These are phyloP conservation scores for Cephaloascus albidus DNA, from an alignment of 805 yeast species.

Conservation along the genomic window DNA sequence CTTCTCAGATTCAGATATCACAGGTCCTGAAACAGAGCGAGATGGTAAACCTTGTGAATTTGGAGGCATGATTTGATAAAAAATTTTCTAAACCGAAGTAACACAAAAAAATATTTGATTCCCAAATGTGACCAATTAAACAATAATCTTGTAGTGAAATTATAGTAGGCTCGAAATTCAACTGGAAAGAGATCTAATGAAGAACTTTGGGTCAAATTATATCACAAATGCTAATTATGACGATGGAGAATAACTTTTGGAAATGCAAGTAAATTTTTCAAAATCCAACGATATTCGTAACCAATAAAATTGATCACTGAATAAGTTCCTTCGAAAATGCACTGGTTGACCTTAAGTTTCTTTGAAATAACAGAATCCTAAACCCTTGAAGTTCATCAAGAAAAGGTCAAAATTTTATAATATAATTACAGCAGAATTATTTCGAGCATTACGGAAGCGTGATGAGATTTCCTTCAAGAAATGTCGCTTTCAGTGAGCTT, in stretches of 20 bases:
- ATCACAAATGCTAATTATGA: background rate
- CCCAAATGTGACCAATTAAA: too few relatives aligned
- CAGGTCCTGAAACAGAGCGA: conserved; percentile 2
- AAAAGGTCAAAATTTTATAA: too few relatives aligned
- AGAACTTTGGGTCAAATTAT: too few relatives aligned
- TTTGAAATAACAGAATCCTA: too few relatives aligned
- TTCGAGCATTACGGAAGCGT: background rate
- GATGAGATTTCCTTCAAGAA: background rate
- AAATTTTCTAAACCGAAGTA: background rate
- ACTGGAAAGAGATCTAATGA: too few relatives aligned
- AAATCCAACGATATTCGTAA: background rate
- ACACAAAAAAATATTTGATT: background rate
- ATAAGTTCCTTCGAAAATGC: too few relatives aligned
- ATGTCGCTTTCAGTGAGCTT: background rate
- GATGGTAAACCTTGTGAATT: background rate
- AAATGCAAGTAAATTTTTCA: background rate
- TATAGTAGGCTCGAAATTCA: too few relatives aligned
- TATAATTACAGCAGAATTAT: background rate
- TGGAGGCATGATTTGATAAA: background rate
- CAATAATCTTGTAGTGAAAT: too few relatives aligned
- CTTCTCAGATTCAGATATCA: conserved; percentile 2
- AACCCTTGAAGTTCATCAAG: too few relatives aligned
- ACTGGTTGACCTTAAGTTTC: too few relatives aligned
- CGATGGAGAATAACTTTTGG: background rate
- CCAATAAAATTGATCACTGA: background rate